Base-by-base conservation (phyloP, 345 rosid species). In the Pugionium cornutum region DNA sequence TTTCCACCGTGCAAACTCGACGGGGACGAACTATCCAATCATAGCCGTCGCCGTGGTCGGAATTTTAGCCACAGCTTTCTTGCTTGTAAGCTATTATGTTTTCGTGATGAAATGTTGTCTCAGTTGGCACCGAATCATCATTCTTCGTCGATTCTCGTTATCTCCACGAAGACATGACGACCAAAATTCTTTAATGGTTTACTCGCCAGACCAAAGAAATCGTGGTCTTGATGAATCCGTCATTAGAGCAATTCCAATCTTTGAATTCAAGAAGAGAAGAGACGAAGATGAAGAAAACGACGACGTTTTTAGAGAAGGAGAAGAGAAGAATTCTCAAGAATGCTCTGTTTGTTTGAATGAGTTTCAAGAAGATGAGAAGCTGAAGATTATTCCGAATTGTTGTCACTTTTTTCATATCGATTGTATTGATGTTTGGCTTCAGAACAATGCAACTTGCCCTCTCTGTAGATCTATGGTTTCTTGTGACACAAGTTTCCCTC, bases 351-450 rank as follows among this genome's bases (percentile, higher is more conserved):
- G 97, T 74, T 77, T 92, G 76, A 84, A 65, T 25, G 97, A 92
- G 86, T 92, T 92, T 68, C 83, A 81, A 54, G 95, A 87, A 50
- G 81, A 87, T 2, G 98, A 92, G 82, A 89, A 78, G 71, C 80
- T 89, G 2, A 79, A 83, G 62, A 77, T 73, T 35, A 80, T 92
- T 25, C 98, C 98, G 3, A 83, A 75, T 6, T 92, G 98, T 36
- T 44, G 69, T 75, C 98, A 92, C 75, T 83, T 87, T 42, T 92
- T 92, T 45, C 98, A 92, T 57, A 86, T 92, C 1, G 97, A 92
- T 57, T 92, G 96, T 79, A 87, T 92, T 49, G 98, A 89, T 72
- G 68, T 85, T 52, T 92, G 98, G 97, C 97, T 92, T 42, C 98
- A 89, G 69, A 83, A 60, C 83, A 87, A 87, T 61, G 87, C 91